Percentiles rank a stretch among this genome's conserved stretches.
phyloP scores from a whole-genome alignment of 192 early-diverging fungal species.

The Coemansia sp. region DNA sequence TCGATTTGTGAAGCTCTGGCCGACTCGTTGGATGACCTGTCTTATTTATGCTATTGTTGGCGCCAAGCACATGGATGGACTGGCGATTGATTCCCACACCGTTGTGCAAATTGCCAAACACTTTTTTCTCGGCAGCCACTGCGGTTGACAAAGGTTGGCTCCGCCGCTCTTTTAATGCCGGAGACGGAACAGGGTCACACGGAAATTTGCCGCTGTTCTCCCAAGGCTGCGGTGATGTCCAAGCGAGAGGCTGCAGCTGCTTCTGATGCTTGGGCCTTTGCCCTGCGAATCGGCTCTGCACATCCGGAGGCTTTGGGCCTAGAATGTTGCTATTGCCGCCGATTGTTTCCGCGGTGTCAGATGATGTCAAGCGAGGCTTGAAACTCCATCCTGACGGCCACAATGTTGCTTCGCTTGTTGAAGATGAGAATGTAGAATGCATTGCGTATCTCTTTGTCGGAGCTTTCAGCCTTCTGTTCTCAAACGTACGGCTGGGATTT shows the following conservation, averaged over 20 bases:
- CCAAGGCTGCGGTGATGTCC: neutral
- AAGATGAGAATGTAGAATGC: neutral
- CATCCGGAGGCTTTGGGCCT: neutral
- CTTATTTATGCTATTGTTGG: neutral
- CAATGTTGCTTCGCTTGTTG: slow-evolving; percentile 11
- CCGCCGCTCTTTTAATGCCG: neutral
- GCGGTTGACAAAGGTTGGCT: neutral
- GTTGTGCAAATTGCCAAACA: neutral
- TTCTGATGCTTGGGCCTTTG: neutral
- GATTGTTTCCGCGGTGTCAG: neutral
- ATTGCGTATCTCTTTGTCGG: neutral
- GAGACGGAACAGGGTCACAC: neutral
- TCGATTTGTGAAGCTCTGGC: slow-evolving; percentile 10
- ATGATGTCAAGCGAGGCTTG: neutral
- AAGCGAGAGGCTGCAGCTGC: neutral
- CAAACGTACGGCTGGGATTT: neutral
- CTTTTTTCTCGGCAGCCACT: neutral
- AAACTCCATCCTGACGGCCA: slow-evolving; percentile 1
- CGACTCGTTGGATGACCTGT: neutral
- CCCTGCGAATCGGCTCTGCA: neutral
- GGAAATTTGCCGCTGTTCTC: neutral
- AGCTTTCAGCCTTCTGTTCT: neutral
- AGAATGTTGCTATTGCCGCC: neutral
- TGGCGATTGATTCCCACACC: slow-evolving; percentile 2
- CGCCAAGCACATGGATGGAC: neutral